These are phyloP conservation scores for Neonectria magnoliae DNA, from an alignment of 2,329 filamentous ascomycete species.

Conservation along the genomic window DNA sequence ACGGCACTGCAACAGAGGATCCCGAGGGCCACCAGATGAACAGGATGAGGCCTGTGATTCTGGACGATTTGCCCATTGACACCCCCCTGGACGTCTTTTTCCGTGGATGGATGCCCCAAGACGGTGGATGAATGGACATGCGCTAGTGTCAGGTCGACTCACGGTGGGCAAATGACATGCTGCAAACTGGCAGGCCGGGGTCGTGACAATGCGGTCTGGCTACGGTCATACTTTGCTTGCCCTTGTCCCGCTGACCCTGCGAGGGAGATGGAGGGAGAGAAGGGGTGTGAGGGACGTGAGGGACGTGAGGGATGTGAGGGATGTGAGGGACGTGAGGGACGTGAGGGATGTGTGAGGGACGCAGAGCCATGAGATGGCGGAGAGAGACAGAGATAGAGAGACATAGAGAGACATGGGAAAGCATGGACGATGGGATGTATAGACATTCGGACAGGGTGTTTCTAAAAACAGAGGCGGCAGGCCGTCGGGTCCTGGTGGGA, in stretches of 20 bases:
- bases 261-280: conserved; percentile 15
- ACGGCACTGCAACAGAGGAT: not conserved
- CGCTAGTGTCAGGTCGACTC: conserved; percentile 39
- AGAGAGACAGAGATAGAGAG: not conserved
- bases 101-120: conserved; percentile 23
- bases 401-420: not conserved
- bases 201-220: conserved; percentile 23
- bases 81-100: not conserved
- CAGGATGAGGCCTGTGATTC: not conserved
- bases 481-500: conserved; percentile 22
- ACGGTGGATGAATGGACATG: conserved; percentile 42
- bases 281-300: not conserved
- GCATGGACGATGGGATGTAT: no score
- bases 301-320: not conserved
- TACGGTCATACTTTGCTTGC: conserved; percentile 22
- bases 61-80: not conserved
- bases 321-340: not conserved
- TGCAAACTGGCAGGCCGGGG: conserved; percentile 28
- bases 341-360: not conserved
- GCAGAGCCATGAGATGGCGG: not conserved
- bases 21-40: not conserved
- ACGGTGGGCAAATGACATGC: conserved; percentile 32
- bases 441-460: conserved; percentile 18
- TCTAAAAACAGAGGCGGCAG: conserved; percentile 39
- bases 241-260: conserved; percentile 13